A percentile compares a stretch with the other conserved stretches of the same genome.
phyloP scores from a whole-genome alignment of 2,329 filamentous ascomycete genomes.

The Escovopsis sp. region DNA sequence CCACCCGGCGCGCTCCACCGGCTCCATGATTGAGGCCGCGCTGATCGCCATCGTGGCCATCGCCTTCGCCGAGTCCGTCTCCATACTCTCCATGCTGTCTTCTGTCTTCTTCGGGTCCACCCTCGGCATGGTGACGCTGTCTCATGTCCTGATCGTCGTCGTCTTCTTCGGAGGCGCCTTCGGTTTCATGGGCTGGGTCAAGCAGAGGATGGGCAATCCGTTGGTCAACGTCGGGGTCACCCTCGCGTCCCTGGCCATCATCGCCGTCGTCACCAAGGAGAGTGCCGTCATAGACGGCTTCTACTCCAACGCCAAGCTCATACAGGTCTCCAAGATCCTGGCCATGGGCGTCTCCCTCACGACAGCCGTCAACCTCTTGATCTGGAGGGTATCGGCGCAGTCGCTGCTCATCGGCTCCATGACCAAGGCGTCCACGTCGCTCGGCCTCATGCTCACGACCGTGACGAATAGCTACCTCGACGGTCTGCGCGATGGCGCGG shows the following conservation, averaged over 20 bases:
- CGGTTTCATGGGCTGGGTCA: constrained; percentile 71
- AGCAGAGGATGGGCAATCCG: constrained; percentile 58
- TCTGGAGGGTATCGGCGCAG: constrained; percentile 64
- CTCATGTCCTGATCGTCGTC: constrained; percentile 60
- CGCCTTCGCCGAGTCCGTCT: constrained; percentile 49
- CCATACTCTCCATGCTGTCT: constrained; percentile 67
- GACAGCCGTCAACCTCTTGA: constrained; percentile 52
- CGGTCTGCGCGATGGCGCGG: constrained; percentile 58
- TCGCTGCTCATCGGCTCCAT: constrained; percentile 55
- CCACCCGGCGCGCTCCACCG: constrained; percentile 66
- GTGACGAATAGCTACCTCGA: constrained; percentile 72
- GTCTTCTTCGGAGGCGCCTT: constrained; percentile 71
- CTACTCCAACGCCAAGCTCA: constrained; percentile 47
- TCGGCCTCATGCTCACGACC: constrained; percentile 63
- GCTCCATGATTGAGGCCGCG: constrained; percentile 73
- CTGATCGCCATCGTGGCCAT: constrained; percentile 62
- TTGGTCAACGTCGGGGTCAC: constrained; percentile 71
- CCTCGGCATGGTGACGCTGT: constrained; percentile 50
- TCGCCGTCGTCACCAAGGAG: constrained; percentile 76
- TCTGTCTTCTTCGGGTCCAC: constrained; percentile 59
- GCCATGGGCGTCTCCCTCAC: constrained; percentile 59
- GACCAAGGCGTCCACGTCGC: constrained; percentile 53
- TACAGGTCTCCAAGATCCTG: constrained; percentile 55
- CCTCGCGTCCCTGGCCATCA: constrained; percentile 67
- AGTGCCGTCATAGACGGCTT: constrained; percentile 63